Evolutionary conservation across 2,329 filamentous ascomycete genomes (phyloP), one percentile per base, ranked within the genome.

Genomic region (Fusarium incarnatum): DNA sequence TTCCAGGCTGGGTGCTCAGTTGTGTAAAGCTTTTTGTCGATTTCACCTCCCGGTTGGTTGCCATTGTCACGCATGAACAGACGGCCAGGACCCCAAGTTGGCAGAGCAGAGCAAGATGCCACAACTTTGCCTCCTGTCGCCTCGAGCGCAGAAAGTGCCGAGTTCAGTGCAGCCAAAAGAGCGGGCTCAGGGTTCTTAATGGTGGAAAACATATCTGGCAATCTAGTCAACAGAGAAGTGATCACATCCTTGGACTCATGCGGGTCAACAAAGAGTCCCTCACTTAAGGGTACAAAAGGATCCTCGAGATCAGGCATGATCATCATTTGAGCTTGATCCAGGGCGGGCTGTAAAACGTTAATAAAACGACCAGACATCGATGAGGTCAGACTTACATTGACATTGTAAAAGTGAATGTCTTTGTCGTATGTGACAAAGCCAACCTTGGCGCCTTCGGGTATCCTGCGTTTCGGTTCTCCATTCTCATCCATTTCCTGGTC

Each of bases 261-360:
- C 3, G 96, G 94, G 79, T 99, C 95, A 18, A 98, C 95, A 79
- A 98, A 98, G 12, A 99, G 85, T 18, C 95, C 94, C 61, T 97
- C 92, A 68, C 92, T 94, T 20, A 99, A 85, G 5, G 96, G 94
- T 18, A 98, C 90, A 78, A 99, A 99, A 0, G 96, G 96, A 72
- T 99, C 96, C 75, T 98, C 94, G 50, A 99, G 87, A 77, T 99
- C 96, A 6, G 96, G 93, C 93, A 99, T 97, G 53, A 99, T 94
- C 85, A 99, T 89, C 94, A 99, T 98, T 78, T 99, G 96, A 12
- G 96, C 94, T 81, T 94, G 90, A 58, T 96, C 91, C 44, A 98
- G 84, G 42, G 87, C 87, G 40, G 94, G 81, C 90, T 93, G 63
- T 52, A 9, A 20, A 12, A n/a, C 20, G 50, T 79, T 60, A 71